Evolutionary conservation across 2,329 filamentous ascomycete genomes (phyloP).

Genomic region (Penicillium paneum): DNA sequence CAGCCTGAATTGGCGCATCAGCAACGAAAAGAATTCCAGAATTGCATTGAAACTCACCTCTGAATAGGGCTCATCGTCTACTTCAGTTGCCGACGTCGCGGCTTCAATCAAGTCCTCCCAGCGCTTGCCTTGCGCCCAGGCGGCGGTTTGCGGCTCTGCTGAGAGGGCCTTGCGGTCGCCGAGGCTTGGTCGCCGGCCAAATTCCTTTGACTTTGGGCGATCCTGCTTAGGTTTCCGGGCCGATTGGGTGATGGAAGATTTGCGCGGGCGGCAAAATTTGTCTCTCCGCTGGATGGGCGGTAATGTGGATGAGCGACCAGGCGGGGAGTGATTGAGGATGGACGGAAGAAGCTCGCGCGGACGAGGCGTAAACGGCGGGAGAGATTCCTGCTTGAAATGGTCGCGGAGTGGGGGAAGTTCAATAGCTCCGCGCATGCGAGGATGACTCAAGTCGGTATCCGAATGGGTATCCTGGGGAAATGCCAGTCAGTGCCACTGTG

Average conservation of each 20-base stretch:
- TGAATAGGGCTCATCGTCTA: constrained; percentile 73
- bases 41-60: constrained; percentile 62
- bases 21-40: constrained; percentile 44
- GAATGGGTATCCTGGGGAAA: constrained; percentile 64
- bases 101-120: constrained; percentile 98
- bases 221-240: constrained; percentile 74
- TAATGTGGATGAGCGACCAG: constrained; percentile 81
- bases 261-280: constrained; percentile 70
- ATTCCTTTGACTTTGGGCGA: constrained; percentile 72
- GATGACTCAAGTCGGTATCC: constrained; percentile 64
- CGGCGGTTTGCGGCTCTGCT: constrained; percentile 75
- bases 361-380: constrained; percentile 58
- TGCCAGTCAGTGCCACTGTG: constrained; percentile 21
- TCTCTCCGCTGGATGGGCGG: constrained; percentile 75
- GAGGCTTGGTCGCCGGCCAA: constrained; percentile 68
- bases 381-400: constrained; percentile 69
- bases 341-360: constrained; percentile 77
- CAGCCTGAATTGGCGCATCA: constrained; percentile 38
- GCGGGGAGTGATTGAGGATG: constrained; percentile 73
- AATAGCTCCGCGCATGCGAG: constrained; percentile 62
- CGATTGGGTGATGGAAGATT: constrained; percentile 80
- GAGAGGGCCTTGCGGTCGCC: constrained; percentile 80
- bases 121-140: constrained; percentile 71
- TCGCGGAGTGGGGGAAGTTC: constrained; percentile 70
- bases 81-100: constrained; percentile 87